Base-by-base conservation (phyloP, 2,329 filamentous ascomycete genomes). In the Mycosphaerella arachidis region DNA sequence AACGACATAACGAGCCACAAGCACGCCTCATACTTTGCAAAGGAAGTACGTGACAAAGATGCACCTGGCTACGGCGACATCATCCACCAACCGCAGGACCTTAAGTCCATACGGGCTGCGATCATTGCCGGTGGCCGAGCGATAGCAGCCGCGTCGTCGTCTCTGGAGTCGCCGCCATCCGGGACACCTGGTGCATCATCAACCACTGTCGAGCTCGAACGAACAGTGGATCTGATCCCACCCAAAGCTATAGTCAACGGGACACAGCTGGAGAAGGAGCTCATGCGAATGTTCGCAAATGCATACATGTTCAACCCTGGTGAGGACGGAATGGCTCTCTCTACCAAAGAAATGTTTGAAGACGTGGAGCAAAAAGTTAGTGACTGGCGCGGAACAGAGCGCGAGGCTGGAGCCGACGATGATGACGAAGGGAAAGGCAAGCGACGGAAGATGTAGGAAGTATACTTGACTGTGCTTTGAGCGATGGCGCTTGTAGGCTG, bases 221-320 rank as follows among this genome's bases (percentile, higher is more conserved):
- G 89, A 58, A 88, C 84, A 1, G 83, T 87, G 53, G 91, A 97
- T 59, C 80, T 96, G 29, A 82, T 93, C 2, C 91, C 93, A 2
- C 93, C 94, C 0, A 90, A 87, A 68, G 91, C 87, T 20, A 96
- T 97, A 68, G 90, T 97, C 74, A 97, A 97, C 74, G 92, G 90
- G 54, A 86, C 89, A 1, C 94, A 97, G 73, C 82, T 97, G 16
- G 93, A 97, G 75, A 91, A 92, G 66, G 93, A 97, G 73, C 79
- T 97, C 10, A 91, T 95, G 68, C 90, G 95, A 68, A 97, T 97
- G 90, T 96, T 97, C 74, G 91, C 92, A 66, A 97, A 97, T 70
- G 93, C 94, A 18, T 89, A 97, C 75, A 97, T 99, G 94, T 99
- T 96, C 79, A 97, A 97, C 68, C 87, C 90, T 0, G 91, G 96